Percentiles rank a stretch among this genome's conserved stretches.
These are phyloP conservation scores for Rugosomyces carneus DNA, from an alignment of 1,284 basidiomycete species.

Conservation along the genomic window DNA sequence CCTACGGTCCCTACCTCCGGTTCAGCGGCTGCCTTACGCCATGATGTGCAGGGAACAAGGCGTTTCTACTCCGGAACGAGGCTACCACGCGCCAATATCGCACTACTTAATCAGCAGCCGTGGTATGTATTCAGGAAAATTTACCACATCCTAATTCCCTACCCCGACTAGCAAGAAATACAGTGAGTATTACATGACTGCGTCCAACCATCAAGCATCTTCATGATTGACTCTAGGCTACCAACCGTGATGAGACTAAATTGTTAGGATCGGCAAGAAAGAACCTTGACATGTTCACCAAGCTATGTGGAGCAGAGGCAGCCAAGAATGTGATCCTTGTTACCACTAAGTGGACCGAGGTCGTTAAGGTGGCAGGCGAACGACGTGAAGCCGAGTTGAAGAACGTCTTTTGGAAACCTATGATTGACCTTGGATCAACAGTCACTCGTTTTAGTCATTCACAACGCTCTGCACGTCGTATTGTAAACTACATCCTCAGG, in stretches of 20 bases:
- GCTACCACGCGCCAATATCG: not conserved
- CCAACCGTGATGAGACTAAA: conserved; percentile 4
- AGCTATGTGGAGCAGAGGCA: not conserved
- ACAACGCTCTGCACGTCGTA: not conserved
- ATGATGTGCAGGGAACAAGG: not conserved
- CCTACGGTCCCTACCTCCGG: not conserved
- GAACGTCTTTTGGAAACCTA: not conserved
- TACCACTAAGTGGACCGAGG: not conserved
- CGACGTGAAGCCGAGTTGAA: not conserved
- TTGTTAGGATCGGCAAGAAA: not conserved
- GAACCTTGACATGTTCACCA: not conserved
- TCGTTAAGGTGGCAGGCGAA: not conserved
- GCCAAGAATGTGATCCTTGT: not conserved
- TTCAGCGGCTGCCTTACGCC: not conserved
- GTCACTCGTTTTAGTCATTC: not conserved
- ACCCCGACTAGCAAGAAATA: too few relatives aligned
- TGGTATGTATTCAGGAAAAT: too few relatives aligned
- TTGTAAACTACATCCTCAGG: not conserved
- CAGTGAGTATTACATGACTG: too few relatives aligned
- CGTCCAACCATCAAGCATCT: too few relatives aligned
- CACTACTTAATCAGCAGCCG: too few relatives aligned
- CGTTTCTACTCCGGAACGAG: not conserved
- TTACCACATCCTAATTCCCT: too few relatives aligned
- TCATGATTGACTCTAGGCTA: too few relatives aligned
- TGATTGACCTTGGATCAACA: not conserved